These are phyloP conservation scores for Schizochytrium sp. DNA, from an alignment of 108 stramenopile genomes.

Conservation along the genomic window DNA sequence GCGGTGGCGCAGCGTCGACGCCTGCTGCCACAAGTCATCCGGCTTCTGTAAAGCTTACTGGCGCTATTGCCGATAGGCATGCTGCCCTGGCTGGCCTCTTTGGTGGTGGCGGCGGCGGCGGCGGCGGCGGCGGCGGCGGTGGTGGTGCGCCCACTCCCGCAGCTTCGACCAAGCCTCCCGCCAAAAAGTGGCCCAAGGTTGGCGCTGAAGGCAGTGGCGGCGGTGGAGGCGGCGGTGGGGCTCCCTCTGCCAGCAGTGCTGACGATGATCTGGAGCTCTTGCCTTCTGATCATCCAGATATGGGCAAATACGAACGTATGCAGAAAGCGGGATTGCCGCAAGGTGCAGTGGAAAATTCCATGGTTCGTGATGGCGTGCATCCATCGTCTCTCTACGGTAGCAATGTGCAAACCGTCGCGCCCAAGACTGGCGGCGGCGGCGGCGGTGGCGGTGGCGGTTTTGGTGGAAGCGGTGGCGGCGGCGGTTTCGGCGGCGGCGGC, in stretches of 20 bases:
- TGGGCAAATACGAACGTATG: background rate
- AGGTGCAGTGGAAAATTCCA: background rate
- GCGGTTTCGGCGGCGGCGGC: background rate
- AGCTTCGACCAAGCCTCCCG: background rate
- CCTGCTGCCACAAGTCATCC: background rate
- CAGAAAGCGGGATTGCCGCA: background rate
- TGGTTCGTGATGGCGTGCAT: constrained; percentile 12
- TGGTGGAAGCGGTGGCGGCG: background rate
- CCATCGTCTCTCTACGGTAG: background rate
- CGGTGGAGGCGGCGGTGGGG: background rate
- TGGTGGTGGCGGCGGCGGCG: background rate
- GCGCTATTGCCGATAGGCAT: background rate
- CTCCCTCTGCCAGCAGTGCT: background rate
- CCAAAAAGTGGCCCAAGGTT: background rate
- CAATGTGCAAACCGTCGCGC: background rate
- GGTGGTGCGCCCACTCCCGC: background rate
- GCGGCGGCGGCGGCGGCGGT: background rate
- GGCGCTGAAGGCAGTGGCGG: background rate
- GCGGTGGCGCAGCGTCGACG: background rate
- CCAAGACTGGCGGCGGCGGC: background rate
- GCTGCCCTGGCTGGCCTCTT: background rate
- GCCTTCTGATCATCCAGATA: background rate
- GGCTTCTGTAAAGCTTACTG: background rate
- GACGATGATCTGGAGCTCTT: background rate
- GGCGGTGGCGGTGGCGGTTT: background rate